Percentiles rank a stretch among this genome's conserved stretches.
These are phyloP conservation scores for Harringtonia lauricola DNA, from an alignment of 2,329 filamentous ascomycete genomes.

Conservation along the genomic window DNA sequence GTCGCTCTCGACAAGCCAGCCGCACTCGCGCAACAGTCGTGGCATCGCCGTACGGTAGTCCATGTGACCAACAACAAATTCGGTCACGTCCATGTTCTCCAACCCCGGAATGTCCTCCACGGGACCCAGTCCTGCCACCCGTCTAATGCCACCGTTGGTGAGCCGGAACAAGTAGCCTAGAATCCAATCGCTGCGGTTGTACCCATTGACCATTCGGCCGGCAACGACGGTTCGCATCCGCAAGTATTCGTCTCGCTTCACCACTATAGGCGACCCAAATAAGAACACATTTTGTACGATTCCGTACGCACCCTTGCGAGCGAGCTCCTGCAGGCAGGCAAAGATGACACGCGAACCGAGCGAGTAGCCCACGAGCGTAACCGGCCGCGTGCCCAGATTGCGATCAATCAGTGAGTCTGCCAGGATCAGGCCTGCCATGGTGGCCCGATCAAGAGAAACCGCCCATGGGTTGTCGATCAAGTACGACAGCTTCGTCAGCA, in stretches of 20 bases:
- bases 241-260: conserved; percentile 81
- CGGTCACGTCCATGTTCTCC: conserved; percentile 83
- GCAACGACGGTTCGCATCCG: conserved; percentile 72
- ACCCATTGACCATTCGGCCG: conserved; percentile 92
- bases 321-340: conserved; percentile 77
- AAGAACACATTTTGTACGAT: conserved; percentile 91
- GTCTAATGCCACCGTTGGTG: conserved; percentile 83
- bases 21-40: conserved; percentile 70
- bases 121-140: conserved; percentile 71
- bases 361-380: conserved; percentile 92
- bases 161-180: conserved; percentile 90
- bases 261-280: conserved; percentile 85
- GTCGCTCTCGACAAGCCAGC: conserved; percentile 84
- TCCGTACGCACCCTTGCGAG: conserved; percentile 72
- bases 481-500: conserved; percentile 88
- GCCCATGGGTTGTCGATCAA: conserved; percentile 98
- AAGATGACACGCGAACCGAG: conserved; percentile 88
- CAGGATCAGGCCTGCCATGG: conserved; percentile 78
- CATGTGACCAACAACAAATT: conserved; percentile 86
- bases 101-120: conserved; percentile 68
- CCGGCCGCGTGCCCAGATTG: conserved; percentile 79
- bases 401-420: conserved; percentile 89
- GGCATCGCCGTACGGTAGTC: conserved; percentile 93
- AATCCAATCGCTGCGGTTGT: conserved; percentile 94
- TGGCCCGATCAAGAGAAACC: conserved; percentile 87